Percentiles rank a stretch among this genome's conserved stretches.
Evolutionary conservation across 2,329 filamentous ascomycete species (phyloP).

Genomic region (Colletotrichum chrysophilum): DNA sequence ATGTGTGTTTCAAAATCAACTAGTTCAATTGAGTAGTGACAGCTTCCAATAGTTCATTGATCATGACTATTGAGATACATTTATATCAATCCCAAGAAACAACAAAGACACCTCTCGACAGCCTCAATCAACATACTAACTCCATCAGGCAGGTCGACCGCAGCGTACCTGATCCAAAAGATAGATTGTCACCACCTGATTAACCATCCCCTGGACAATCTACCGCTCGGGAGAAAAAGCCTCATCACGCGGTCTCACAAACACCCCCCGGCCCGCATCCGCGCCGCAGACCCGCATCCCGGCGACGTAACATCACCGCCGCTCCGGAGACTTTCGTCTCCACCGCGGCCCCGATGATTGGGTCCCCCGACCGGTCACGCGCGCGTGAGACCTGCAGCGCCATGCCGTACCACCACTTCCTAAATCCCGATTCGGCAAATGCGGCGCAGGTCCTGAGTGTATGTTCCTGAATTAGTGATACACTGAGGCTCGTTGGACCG

Average conservation of each 20-base stretch:
- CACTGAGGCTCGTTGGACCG: neutral
- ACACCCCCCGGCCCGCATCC: neutral
- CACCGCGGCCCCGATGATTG: slow-evolving; percentile 7
- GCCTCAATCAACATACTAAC: neutral
- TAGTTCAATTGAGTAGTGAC: neutral
- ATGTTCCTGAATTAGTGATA: neutral
- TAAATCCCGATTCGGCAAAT: neutral
- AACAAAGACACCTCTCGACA: neutral
- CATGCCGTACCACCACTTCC: neutral
- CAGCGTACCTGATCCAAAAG: neutral
- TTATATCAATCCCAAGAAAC: neutral
- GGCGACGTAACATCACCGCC: neutral
- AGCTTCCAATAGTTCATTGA: neutral
- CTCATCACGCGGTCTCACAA: neutral
- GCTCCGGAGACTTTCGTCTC: neutral
- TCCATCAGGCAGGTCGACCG: neutral
- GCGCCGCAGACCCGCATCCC: neutral
- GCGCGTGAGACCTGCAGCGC: neutral
- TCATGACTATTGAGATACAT: neutral
- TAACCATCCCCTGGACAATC: neutral
- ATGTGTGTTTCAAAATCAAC: neutral
- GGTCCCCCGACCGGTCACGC: neutral
- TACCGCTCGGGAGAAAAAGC: neutral
- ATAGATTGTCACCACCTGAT: neutral
- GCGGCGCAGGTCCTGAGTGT: neutral